Conservation (phyloP, 306 rosid species). For the Cotoneaster glaucophyllus region DNA sequence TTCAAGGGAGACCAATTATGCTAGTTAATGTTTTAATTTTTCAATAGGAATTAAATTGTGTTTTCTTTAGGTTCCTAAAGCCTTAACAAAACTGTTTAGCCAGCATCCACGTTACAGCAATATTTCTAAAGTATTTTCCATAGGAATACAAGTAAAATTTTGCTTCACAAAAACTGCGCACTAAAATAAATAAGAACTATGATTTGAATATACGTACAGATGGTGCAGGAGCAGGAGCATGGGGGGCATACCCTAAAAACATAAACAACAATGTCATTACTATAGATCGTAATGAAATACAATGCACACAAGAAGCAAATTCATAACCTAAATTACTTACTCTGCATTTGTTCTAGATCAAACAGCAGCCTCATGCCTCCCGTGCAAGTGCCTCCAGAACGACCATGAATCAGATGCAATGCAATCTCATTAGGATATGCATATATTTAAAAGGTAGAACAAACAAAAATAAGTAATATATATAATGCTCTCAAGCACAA, state of each 20-base stretch:
- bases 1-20: neutral
- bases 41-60: neutral
- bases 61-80: neutral
- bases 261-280: neutral
- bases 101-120: neutral
- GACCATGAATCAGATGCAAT: conserved; percentile 77
- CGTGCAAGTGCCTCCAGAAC: conserved; percentile 61
- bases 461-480: conserved; percentile 4
- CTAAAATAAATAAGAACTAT: neutral
- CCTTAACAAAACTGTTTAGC: neutral
- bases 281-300: neutral
- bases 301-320: neutral
- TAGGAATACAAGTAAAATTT: neutral
- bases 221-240: conserved; percentile 10
- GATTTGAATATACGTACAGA: conserved; percentile 32
- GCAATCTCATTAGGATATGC: conserved; percentile 58
- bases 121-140: too few species aligned
- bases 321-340: conserved; percentile 41
- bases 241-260: conserved; percentile 25
- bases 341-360: conserved; percentile 26
- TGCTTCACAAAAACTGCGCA: neutral
- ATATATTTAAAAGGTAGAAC: conserved; percentile 9
- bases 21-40: neutral
- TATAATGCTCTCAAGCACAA: neutral
- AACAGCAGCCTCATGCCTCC: conserved; percentile 49